Base-by-base conservation (phyloP, 1,284 basidiomycete genomes). In the Cutaneotrichosporon dermatis region DNA sequence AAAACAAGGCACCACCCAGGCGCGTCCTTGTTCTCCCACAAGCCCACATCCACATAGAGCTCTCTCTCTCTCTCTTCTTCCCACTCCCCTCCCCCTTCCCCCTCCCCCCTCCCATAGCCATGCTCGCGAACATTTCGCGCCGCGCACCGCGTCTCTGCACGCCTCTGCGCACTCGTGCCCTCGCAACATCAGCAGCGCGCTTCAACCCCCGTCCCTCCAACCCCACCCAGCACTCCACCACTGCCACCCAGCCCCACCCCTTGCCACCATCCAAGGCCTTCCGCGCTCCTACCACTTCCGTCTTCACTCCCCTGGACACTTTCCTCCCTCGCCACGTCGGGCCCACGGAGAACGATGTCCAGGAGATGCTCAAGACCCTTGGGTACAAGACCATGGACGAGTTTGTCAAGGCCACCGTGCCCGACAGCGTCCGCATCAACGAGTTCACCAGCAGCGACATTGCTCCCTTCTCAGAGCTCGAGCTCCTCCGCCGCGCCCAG, bases 271-370 rank as follows among this genome's bases (percentile, higher is more conserved):
- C 69, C 36, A 63, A 67, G 34, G 68, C 70, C 4, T 76, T 66
- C 66, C 68, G 69, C 54, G 70, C 74, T 2, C 52, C 66, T 16
- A 37, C 64, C n/a, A 63, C 68, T 13, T 77, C 75, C 15, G 68
- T 81, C 60, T 90, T 93, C 75, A 83, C 86, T 10, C 85, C 91
- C 1, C 82, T 95, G 62, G 93, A 97, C 80, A 88, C 86, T 35
- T 96, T 96, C 79, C 78, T 86, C 41, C 86, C 90, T 67, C 85
- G 93, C 48, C 93, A 97, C 76, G 86, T 96, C 67, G 93, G 93
- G 5, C 93, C 92, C 33, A 86, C 92, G 71, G 84, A 86, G 61
- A 76, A 79, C 40, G 90, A 94, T 76, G 83, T 86, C 45, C 78
- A 84, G 4, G 80, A 82, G 42, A 96, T 96, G 93, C 87, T 96